Evolutionary conservation across 176 grass and related monocot species (phyloP).

Genomic region (Triticum dicoccoides): DNA sequence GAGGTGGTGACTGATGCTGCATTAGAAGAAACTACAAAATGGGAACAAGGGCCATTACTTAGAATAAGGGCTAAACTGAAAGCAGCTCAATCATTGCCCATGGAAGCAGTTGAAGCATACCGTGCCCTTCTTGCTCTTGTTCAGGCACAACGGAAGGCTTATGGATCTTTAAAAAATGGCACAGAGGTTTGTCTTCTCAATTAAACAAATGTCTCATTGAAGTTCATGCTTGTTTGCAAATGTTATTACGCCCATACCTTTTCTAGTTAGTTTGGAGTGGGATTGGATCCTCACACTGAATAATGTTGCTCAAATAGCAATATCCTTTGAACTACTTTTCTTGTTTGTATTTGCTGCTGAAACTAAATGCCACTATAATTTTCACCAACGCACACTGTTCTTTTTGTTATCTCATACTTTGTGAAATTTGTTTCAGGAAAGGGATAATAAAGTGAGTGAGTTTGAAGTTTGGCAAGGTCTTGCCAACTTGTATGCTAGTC

Average conservation of each 20-base stretch:
- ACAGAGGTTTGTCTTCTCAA: conserved; percentile 59
- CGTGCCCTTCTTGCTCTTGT: conserved; percentile 85
- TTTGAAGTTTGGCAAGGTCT: conserved; percentile 99
- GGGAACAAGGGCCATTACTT: conserved; percentile 87
- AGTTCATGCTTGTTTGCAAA: neutral
- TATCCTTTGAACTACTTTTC: neutral
- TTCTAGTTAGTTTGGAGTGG: conserved; percentile 6
- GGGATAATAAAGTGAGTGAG: conserved; percentile 68
- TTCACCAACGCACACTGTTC: neutral
- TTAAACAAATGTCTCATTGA: neutral
- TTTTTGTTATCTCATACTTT: conserved; percentile 22
- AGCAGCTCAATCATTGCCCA: conserved; percentile 61
- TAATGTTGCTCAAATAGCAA: neutral
- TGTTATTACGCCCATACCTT: neutral
- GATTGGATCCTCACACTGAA: neutral
- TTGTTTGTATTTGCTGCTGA: neutral
- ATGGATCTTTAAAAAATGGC: conserved; percentile 54
- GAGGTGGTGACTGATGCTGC: conserved; percentile 92
- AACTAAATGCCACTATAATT: neutral
- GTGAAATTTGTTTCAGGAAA: conserved; percentile 42
- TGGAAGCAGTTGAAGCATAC: conserved; percentile 86
- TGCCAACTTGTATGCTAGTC: conserved; percentile 81
- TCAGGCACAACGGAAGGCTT: conserved; percentile 87
- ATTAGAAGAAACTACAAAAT: conserved; percentile 89
- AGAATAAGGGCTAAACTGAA: conserved; percentile 91